Evolutionary conservation across 179 eudicot genomes (phyloP).

Genomic region (Pouteria campechiana): DNA sequence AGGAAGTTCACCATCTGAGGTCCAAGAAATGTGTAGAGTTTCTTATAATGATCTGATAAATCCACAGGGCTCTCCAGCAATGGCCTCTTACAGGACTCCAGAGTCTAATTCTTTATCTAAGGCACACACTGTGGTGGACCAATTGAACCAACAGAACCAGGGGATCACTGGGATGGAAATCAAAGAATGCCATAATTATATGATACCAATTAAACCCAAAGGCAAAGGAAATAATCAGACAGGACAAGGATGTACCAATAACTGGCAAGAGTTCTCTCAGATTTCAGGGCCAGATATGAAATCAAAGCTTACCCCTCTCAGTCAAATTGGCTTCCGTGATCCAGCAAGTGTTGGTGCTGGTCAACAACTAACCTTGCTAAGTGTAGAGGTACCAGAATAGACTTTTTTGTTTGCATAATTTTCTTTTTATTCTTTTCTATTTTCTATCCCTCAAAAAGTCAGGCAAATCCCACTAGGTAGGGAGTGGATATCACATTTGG

Average conservation of each 20-base stretch:
- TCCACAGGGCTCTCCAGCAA: conserved; percentile 19
- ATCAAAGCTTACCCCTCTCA: conserved; percentile 66
- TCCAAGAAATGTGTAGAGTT: conserved; percentile 3
- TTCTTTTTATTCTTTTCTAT: background rate
- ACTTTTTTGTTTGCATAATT: background rate
- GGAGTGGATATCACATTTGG: too few species aligned
- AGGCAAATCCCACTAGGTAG: too few species aligned
- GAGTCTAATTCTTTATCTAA: conserved; percentile 14
- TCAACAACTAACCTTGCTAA: conserved; percentile 79
- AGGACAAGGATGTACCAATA: conserved; percentile 15
- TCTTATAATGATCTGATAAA: conserved; percentile 6
- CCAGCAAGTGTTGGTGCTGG: conserved; percentile 91
- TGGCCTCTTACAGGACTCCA: conserved; percentile 11
- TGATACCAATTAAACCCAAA: conserved; percentile 3
- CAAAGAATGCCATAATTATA: conserved; percentile 5
- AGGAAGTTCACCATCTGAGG: too few species aligned
- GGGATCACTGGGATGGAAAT: conserved; percentile 9
- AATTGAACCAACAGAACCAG: conserved; percentile 13
- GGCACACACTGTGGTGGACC: conserved; percentile 10
- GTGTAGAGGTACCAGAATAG: conserved; percentile 55
- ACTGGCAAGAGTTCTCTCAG: conserved; percentile 66
- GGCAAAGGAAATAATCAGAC: conserved; percentile 12
- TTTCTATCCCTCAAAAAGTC: too few species aligned
- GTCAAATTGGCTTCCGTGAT: conserved; percentile 92
- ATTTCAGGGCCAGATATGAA: conserved; percentile 79